These are phyloP conservation scores for Amesomyces nigricolor DNA, from an alignment of 2,329 filamentous ascomycete species.

Conservation along the genomic window DNA sequence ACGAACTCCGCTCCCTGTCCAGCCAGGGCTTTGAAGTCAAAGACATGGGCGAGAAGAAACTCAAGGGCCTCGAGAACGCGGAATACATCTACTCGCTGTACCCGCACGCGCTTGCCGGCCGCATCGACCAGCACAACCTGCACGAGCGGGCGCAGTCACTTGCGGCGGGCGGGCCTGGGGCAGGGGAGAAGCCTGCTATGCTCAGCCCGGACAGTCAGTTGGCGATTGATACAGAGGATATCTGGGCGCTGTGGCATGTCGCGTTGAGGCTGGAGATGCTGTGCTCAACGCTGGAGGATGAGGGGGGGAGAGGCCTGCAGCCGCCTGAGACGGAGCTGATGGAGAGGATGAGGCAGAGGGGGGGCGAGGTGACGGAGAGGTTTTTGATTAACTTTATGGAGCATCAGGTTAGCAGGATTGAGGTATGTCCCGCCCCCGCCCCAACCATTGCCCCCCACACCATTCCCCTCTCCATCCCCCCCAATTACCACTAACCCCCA, in stretches of 20 bases:
- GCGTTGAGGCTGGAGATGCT: slow-evolving; percentile 88
- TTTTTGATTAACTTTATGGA: slow-evolving; percentile 88
- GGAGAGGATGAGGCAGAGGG: slow-evolving; percentile 59
- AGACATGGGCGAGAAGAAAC: slow-evolving; percentile 82
- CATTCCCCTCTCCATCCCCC: neutral
- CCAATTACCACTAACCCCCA: neutral
- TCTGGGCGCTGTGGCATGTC: slow-evolving; percentile 87
- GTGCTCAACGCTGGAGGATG: slow-evolving; percentile 78
- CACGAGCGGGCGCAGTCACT: slow-evolving; percentile 37
- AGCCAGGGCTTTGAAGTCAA: slow-evolving; percentile 95
- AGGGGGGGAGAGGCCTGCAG: slow-evolving; percentile 57
- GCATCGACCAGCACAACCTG: slow-evolving; percentile 63
- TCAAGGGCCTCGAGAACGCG: slow-evolving; percentile 96
- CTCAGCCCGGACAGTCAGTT: slow-evolving; percentile 62
- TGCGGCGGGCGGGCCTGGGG: slow-evolving; percentile 13
- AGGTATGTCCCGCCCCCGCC: slow-evolving; percentile 54
- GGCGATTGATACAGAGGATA: slow-evolving; percentile 71
- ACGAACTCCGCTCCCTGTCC: slow-evolving; percentile 79
- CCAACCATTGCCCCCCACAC: neutral
- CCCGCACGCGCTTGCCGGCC: slow-evolving; percentile 77
- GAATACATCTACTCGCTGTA: slow-evolving; percentile 95
- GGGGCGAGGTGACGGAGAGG: slow-evolving; percentile 80
- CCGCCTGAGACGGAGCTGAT: slow-evolving; percentile 78
- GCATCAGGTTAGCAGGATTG: slow-evolving; percentile 91
- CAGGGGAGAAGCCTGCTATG: slow-evolving; percentile 48